Evolutionary conservation across 306 rosid species (phyloP).

Genomic region (Mimosa pudica): DNA sequence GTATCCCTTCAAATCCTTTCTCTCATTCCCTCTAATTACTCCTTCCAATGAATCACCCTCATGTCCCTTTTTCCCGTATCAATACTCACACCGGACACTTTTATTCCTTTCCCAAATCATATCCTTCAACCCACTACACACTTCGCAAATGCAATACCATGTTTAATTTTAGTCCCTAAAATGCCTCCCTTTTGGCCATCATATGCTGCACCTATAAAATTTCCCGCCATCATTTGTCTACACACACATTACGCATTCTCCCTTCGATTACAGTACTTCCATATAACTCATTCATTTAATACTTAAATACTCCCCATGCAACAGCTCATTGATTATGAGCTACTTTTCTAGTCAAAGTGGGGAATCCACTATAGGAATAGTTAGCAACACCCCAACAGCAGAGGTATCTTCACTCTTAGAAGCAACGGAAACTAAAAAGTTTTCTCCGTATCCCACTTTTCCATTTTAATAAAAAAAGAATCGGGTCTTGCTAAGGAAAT

Average conservation of each 20-base stretch:
- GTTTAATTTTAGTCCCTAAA: too few species aligned
- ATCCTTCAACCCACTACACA: neutral
- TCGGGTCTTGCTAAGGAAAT: neutral
- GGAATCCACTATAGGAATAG: neutral
- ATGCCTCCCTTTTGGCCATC: too few species aligned
- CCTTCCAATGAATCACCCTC: neutral
- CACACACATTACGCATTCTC: neutral
- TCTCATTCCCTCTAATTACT: neutral
- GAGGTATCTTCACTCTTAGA: conserved; percentile 29
- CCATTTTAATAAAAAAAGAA: neutral
- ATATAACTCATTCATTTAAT: neutral
- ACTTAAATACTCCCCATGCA: neutral
- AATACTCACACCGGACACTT: neutral
- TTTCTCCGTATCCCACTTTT: neutral
- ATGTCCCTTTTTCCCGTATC: neutral
- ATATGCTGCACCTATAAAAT: neutral
- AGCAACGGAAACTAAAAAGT: conserved; percentile 19
- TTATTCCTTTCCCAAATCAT: neutral
- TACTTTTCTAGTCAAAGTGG: neutral
- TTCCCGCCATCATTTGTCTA: neutral
- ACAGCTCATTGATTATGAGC: neutral
- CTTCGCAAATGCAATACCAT: neutral
- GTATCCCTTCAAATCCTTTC: neutral
- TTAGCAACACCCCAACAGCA: neutral
- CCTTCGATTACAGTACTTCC: neutral